Evolutionary conservation across 176 grass and related monocot genomes (phyloP), one percentile per base, ranked within the genome.

Genomic region (Carex parvula): DNA sequence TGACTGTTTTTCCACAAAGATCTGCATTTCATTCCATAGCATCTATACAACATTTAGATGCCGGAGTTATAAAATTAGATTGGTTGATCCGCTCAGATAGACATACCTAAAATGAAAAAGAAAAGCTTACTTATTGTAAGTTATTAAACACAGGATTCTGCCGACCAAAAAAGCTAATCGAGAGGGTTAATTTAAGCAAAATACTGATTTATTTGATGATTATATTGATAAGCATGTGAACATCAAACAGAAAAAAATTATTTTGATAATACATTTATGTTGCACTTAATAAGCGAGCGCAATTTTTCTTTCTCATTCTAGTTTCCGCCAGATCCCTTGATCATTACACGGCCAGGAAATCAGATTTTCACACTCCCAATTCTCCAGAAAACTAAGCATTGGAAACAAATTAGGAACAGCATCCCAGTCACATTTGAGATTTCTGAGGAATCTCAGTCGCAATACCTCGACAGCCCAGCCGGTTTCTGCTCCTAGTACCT

Each of bases 361-460:
- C 59, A 91, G 63, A 29, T 91, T 88, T 15, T 39, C 21, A 64
- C 89, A 91, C 41, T 41, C 42, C 56, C 59, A 82, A 3, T 67
- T 85, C 70, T 94, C 88, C 16, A 92, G 61, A 33, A 60, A 86
- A 12, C 52, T 66, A 52, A 92, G 84, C 10, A 63, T 68, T 17
- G 88, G 88, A 84, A 92, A 94, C 0, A 79, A 57, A 17, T 63
- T 22, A 3, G 39, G 75, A 84, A 92, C 42, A 58, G 86, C 48
- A 16, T 59, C 3, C 92, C 92, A 92, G 21, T 82, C 53, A 20
- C 86, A 18, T 42, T 82, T 41, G 13, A 95, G 79, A 70, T 89
- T 18, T 59, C 79, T 42, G 15, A 96, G 74, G 81, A 86, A 93
- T 86, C 90, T 89, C 72, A 93, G 81, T 46, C 94, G 87, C 75